Evolutionary conservation across 129 eudicot genomes (phyloP).

Genomic region (Dittrichia graveolens): DNA sequence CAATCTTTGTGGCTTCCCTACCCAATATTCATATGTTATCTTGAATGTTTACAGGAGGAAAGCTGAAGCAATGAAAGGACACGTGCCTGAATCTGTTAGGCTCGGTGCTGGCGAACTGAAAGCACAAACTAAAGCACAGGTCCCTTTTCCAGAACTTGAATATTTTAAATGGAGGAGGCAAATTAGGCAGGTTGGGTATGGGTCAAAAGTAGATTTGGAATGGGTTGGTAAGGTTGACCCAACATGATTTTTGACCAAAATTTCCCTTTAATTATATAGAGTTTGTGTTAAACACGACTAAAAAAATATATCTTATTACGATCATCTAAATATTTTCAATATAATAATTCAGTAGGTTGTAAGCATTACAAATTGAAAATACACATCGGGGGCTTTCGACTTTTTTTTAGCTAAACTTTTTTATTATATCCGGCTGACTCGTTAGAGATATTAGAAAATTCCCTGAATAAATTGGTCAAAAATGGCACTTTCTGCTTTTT

Average conservation of each 20-base stretch:
- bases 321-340: background rate
- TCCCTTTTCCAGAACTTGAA: constrained; percentile 34
- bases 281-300: background rate
- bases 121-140: constrained; percentile 45
- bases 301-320: background rate
- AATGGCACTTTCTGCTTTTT: background rate
- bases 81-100: constrained; percentile 52
- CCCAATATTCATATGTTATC: constrained; percentile 1
- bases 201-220: background rate
- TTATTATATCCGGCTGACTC: background rate
- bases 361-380: background rate
- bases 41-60: constrained; percentile 47
- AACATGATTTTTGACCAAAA: background rate
- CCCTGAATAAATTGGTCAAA: background rate
- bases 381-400: background rate
- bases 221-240: background rate
- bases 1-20: background rate
- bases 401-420: background rate
- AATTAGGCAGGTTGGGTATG: background rate
- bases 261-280: background rate
- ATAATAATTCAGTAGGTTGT: background rate
- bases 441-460: background rate
- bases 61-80: constrained; percentile 68
- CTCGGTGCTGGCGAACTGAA: constrained; percentile 45
- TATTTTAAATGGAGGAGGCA: constrained; percentile 3